Base-by-base conservation (phyloP, 805 yeast genomes). In the Wickerhamiella sorbophila region DNA sequence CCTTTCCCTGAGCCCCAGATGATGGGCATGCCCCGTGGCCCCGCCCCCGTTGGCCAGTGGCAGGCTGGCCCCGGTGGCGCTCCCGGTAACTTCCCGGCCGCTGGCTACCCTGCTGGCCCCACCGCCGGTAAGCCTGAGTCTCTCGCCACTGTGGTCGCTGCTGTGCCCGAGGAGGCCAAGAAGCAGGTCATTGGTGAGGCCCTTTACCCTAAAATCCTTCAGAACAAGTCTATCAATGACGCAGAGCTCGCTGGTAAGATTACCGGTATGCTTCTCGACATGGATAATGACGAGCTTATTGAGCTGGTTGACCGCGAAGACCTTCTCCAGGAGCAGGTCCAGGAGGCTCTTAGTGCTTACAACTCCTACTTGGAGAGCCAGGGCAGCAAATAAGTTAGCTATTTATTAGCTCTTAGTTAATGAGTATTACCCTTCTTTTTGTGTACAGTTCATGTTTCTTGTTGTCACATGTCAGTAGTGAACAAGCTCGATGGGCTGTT, bases 181-280 rank as follows among this genome's bases (percentile, higher is more conserved):
- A 88, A 88, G 84, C 88, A 94, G 75, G 75, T 86, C 61, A 75
- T 91, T 62, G 98, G 98, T 69, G 96, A 91, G 74, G 94, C 86
- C 62, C 74, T 91, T 61, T 91, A 88, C 75, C 86, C 93, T 60
- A 83, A 78, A 75, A 81, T 91, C 59, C 77, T 79, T 52, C 77
- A 86, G 52, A 77, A 83, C 49, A 86, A 84, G 59, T 81, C 81
- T 69, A 84, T 87, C 57, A 77, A 77, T 56, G 94, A 86, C 60
- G 81, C 80, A 45, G 95, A 86, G 67, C 85, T 94, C 59, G 96
- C 96, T 53, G 95, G 95, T 70, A 88, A 87, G 72, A 84, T 91
- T 63, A 91, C 98, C 52, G 96, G 97, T 71, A 91, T 91, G 97
- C 77, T 91, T 71, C 75, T 91, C 61, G 95, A 87, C 62, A 77